Evolutionary conservation across 139 green algal genomes (phyloP), one percentile per base, ranked within the genome.

Genomic region (Coccomyxa sp.): DNA sequence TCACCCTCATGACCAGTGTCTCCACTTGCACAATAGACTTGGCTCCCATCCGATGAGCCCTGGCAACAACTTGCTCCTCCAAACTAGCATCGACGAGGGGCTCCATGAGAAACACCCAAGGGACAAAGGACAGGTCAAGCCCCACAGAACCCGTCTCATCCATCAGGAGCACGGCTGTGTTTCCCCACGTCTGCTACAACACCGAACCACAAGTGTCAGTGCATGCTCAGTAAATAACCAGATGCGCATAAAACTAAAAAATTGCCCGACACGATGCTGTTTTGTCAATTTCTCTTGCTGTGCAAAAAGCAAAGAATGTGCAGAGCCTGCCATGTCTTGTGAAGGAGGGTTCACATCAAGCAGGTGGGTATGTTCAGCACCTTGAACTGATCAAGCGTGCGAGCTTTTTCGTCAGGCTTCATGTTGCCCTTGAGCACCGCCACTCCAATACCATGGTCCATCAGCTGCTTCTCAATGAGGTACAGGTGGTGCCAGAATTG

Each of bases 21-120:
- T 98, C 94, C 27, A 98, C 95, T 79, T 90, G 78, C 15, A 98
- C 88, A 0, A 83, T 16, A 21, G 83, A 74, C 27, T n/a, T 86
- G 11, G 92, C 92, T 30, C 96, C 96, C 95, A 99, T 98, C 81
- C 96, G 92, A 87, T 97, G 90, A 11, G 96, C 95, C 21, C 96
- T 89, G 21, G 87, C 91, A 0, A 98, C 83, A 1, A 99, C 89
- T 89, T 97, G 90, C 67, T 95, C 81, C 86, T 97, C 89, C 83
- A 96, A 82, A 13, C 87, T 81, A 7, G 57, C 32, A 84, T 99
- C 94, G n/a, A 85, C 88, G 32, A 99, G 86, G 0, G 96, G 96
- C 89, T 99, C 96, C 96, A 98, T 96, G 27, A 99, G 86, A 81
- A 98, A 96, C 16, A 99, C 94, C 71, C 92, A 84, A 25, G 76